Conservation (phyloP, 1,139 yeast species). For the Kodamaea anthophila region DNA sequence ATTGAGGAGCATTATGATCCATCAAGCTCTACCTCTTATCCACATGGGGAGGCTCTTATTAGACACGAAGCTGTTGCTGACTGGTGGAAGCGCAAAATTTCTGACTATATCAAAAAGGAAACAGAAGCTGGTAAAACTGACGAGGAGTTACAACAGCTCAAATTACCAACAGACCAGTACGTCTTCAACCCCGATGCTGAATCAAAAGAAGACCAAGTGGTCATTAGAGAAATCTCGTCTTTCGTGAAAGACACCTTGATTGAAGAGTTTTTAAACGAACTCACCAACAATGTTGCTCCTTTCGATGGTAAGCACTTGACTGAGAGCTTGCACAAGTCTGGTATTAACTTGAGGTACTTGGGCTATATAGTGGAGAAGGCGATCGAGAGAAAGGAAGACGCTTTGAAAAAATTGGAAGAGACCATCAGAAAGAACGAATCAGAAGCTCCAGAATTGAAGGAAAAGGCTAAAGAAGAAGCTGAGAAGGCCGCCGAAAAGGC, state of each 20-base stretch:
- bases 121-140: constrained; percentile 46
- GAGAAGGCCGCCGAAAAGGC: constrained; percentile 12
- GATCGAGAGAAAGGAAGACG: constrained; percentile 20
- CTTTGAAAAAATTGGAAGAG: constrained; percentile 16
- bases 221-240: constrained; percentile 62
- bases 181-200: constrained; percentile 76
- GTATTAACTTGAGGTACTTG: constrained; percentile 86
- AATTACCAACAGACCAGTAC: constrained; percentile 51
- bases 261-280: constrained; percentile 56
- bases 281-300: constrained; percentile 55
- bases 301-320: constrained; percentile 77
- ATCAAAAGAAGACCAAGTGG: constrained; percentile 45
- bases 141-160: constrained; percentile 43
- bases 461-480: constrained; percentile 26
- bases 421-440: constrained; percentile 20
- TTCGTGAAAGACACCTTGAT: constrained; percentile 55
- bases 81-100: constrained; percentile 76
- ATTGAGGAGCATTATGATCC: constrained; percentile 48
- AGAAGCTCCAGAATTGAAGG: constrained; percentile 17
- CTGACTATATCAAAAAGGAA: constrained; percentile 46
- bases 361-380: constrained; percentile 51
- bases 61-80: constrained; percentile 87
- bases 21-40: constrained; percentile 50
- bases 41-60: constrained; percentile 71
- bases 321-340: constrained; percentile 63